A percentile compares a stretch with the other conserved stretches of the same genome.
Evolutionary conservation across 2,329 filamentous ascomycete genomes (phyloP).

Genomic region (Tricladium varicosporioides): DNA sequence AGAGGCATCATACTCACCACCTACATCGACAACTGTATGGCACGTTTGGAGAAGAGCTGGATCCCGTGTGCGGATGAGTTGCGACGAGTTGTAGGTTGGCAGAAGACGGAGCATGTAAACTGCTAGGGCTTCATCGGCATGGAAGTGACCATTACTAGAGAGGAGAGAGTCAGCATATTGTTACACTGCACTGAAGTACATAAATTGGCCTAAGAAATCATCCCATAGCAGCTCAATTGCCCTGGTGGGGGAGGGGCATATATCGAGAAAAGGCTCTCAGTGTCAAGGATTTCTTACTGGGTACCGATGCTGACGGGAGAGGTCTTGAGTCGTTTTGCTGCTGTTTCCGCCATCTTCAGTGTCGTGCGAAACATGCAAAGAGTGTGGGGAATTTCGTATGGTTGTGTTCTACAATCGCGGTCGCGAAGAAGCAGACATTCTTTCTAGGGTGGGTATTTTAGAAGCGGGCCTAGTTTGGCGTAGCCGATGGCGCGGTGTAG

Average conservation of each 20-base stretch:
- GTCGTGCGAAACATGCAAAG: constrained; percentile 43
- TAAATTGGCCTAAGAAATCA: too few species aligned
- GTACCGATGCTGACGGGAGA: constrained; percentile 66
- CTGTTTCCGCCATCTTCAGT: constrained; percentile 65
- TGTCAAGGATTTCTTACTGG: constrained; percentile 47
- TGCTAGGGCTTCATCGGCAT: constrained; percentile 95
- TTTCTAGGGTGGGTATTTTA: neutral
- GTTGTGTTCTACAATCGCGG: constrained; percentile 6
- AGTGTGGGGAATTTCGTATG: constrained; percentile 6
- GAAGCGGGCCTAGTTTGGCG: neutral
- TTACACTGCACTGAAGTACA: too few species aligned
- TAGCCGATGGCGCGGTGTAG: neutral
- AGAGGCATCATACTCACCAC: constrained; percentile 81
- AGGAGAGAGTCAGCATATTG: neutral
- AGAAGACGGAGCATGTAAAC: constrained; percentile 93
- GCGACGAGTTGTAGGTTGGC: constrained; percentile 71
- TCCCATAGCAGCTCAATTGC: too few species aligned
- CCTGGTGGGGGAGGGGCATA: too few species aligned
- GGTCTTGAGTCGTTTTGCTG: constrained; percentile 83
- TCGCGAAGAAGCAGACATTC: neutral
- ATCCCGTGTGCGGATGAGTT: constrained; percentile 85
- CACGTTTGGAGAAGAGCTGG: constrained; percentile 73
- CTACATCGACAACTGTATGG: constrained; percentile 97
- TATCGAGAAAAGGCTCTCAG: neutral
- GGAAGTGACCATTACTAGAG: constrained; percentile 81